phyloP scores from a whole-genome alignment of 257 asterid genomes.

The Lithospermum erythrorhizon region DNA sequence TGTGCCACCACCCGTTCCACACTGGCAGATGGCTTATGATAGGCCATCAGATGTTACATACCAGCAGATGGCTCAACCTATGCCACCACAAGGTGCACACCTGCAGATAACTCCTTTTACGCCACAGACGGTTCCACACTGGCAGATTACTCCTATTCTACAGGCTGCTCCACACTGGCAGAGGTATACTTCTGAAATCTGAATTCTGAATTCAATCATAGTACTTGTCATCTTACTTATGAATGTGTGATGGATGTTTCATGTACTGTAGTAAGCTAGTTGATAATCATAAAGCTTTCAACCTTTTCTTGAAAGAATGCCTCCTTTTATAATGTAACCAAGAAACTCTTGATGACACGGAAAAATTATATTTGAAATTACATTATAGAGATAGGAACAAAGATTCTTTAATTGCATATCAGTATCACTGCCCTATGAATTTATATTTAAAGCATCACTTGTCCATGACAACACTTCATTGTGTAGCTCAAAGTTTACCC shows the following conservation, averaged over 20 bases:
- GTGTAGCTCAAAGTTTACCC: no score
- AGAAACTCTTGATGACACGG: background rate
- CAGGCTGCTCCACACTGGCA: background rate
- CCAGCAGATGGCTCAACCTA: slow-evolving; percentile 7
- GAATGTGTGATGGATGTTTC: background rate
- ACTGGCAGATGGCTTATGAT: no score
- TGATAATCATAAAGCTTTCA: background rate
- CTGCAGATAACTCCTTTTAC: background rate
- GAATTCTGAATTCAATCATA: no score
- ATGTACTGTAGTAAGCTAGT: background rate
- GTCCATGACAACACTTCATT: no score
- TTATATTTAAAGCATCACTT: background rate
- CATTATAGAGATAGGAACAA: background rate
- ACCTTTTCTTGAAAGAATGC: background rate
- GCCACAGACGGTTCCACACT: background rate
- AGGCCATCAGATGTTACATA: no score
- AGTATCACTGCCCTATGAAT: background rate
- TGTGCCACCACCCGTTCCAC: background rate
- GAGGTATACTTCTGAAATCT: background rate
- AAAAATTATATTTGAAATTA: no score
- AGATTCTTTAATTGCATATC: background rate
- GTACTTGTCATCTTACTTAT: background rate
- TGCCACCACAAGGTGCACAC: background rate
- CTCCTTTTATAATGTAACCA: background rate
- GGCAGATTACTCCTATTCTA: background rate